phyloP scores from a whole-genome alignment of 2,329 filamentous ascomycete species.

The Aspergillus vadensis region DNA sequence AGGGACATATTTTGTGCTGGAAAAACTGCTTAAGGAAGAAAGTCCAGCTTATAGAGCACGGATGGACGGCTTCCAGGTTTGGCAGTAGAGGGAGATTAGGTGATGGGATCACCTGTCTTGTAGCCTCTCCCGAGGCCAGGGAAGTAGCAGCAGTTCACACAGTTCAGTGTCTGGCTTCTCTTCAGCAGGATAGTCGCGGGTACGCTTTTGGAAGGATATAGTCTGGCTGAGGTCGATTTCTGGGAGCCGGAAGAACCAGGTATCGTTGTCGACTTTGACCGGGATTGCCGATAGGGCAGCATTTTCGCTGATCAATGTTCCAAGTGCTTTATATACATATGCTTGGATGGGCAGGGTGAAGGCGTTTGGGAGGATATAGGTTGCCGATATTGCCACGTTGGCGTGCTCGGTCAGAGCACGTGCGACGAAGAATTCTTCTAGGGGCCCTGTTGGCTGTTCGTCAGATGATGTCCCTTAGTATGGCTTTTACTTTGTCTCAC shows the following conservation, averaged over 20 bases:
- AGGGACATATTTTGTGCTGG: slow-evolving; percentile 35
- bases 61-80: slow-evolving; percentile 44
- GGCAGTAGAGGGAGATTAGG: slow-evolving; percentile 40
- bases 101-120: slow-evolving; percentile 22
- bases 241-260: slow-evolving; percentile 50
- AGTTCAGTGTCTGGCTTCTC: slow-evolving; percentile 43
- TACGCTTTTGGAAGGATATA: slow-evolving; percentile 39
- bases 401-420: slow-evolving; percentile 46
- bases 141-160: slow-evolving; percentile 32
- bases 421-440: slow-evolving; percentile 49
- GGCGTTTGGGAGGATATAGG: slow-evolving; percentile 34
- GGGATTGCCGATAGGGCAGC: slow-evolving; percentile 49
- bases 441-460: slow-evolving; percentile 33
- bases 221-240: slow-evolving; percentile 44
- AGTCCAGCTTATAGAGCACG: slow-evolving; percentile 39
- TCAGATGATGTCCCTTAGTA: neutral
- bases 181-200: slow-evolving; percentile 10
- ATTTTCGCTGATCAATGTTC: slow-evolving; percentile 42
- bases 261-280: slow-evolving; percentile 40
- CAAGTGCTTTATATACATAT: slow-evolving; percentile 42
- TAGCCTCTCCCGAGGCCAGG: slow-evolving; percentile 16
- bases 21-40: slow-evolving; percentile 40
- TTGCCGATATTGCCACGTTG: slow-evolving; percentile 47
- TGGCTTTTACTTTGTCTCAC: slow-evolving; percentile 2
- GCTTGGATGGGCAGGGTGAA: slow-evolving; percentile 30